Evolutionary conservation across 2,329 filamentous ascomycete species (phyloP).

Genomic region (Ophiostoma sp.): DNA sequence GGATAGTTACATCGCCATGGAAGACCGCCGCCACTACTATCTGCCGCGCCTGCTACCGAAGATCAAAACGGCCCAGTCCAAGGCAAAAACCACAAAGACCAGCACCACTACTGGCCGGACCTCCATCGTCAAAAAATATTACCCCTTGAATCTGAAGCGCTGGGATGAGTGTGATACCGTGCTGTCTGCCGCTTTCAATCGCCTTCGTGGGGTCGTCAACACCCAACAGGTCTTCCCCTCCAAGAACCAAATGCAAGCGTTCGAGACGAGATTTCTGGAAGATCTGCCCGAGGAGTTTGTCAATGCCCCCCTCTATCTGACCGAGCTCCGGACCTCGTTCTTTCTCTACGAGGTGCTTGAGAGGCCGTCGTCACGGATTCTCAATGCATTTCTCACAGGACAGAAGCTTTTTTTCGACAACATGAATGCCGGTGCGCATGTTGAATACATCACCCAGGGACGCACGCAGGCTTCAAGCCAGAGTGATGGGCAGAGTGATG

Average conservation of each 20-base stretch:
- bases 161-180: not conserved
- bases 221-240: not conserved
- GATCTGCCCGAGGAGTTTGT: not conserved
- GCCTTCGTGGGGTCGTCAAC: not conserved
- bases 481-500: not conserved
- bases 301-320: not conserved
- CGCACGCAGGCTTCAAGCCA: not conserved
- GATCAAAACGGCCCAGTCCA: not conserved
- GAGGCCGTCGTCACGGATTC: not conserved
- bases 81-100: not conserved
- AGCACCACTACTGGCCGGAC: not conserved
- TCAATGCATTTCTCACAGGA: not conserved
- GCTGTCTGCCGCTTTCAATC: not conserved
- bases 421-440: not conserved
- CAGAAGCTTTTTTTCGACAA: not conserved
- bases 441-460: not conserved
- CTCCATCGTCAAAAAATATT: not conserved
- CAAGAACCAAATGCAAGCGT: not conserved
- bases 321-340: not conserved
- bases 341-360: conserved; percentile 1
- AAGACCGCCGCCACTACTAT: not conserved
- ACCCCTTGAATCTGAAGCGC: not conserved
- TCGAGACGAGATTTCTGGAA: not conserved
- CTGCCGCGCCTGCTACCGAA: not conserved
- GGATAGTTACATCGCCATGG: too few relatives aligned